Conservation (phyloP, 495 filamentous ascomycete species). For the Bombardia bombarda region DNA sequence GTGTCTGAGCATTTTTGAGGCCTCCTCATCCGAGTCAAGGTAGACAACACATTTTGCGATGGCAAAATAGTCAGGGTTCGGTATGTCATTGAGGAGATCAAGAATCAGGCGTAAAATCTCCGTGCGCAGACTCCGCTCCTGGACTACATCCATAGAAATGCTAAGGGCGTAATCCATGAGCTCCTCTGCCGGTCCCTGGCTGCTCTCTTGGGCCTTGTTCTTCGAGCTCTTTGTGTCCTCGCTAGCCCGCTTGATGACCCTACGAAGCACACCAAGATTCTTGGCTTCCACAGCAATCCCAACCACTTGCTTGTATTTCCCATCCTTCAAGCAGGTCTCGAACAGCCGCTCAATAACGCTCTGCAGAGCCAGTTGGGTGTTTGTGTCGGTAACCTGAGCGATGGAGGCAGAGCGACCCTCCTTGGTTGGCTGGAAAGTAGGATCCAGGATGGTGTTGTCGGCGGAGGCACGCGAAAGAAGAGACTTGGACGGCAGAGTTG, state of each 20-base stretch:
- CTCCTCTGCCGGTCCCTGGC: slow-evolving; percentile 68
- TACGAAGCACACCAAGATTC: slow-evolving; percentile 80
- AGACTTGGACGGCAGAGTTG: slow-evolving; percentile 81
- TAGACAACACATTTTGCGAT: slow-evolving; percentile 98
- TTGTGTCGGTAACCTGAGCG: slow-evolving; percentile 33
- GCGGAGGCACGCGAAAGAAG: slow-evolving; percentile 61
- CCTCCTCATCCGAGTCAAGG: slow-evolving; percentile 84
- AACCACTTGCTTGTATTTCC: slow-evolving; percentile 92
- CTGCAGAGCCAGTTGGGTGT: slow-evolving; percentile 64
- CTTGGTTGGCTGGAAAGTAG: slow-evolving; percentile 49
- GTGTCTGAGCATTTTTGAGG: slow-evolving; percentile 75
- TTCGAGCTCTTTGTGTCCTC: slow-evolving; percentile 68
- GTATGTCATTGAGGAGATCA: slow-evolving; percentile 79
- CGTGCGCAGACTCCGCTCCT: slow-evolving; percentile 75
- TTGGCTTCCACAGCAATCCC: slow-evolving; percentile 96
- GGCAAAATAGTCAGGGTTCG: slow-evolving; percentile 90
- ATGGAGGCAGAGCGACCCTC: slow-evolving; percentile 40
- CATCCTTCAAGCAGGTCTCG: slow-evolving; percentile 78
- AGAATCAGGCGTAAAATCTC: slow-evolving; percentile 82
- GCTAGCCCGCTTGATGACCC: slow-evolving; percentile 73
- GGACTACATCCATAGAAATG: slow-evolving; percentile 96
- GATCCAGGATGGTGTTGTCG: slow-evolving; percentile 55
- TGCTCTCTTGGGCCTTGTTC: slow-evolving; percentile 36
- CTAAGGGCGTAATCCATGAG: slow-evolving; percentile 93
- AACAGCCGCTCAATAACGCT: slow-evolving; percentile 80